Percentiles rank a stretch among this genome's conserved stretches.
These are phyloP conservation scores for Talaromyces liani DNA, from an alignment of 495 filamentous ascomycete genomes.

Conservation along the genomic window DNA sequence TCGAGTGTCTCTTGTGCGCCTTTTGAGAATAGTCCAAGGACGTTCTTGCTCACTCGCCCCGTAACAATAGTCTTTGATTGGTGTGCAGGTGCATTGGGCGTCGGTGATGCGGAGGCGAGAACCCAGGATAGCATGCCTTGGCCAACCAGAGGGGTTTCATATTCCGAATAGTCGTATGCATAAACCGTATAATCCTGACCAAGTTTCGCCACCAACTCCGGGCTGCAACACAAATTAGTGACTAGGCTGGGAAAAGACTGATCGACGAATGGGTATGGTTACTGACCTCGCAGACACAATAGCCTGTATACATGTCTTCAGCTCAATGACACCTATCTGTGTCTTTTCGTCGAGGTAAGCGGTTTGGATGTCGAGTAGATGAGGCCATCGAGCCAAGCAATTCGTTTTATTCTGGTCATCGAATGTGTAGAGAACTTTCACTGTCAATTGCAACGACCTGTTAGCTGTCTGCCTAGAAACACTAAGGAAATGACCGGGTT, in stretches of 20 bases:
- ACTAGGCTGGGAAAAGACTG: constrained; percentile 16
- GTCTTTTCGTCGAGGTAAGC: constrained; percentile 69
- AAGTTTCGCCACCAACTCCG: constrained; percentile 75
- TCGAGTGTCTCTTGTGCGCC: constrained; percentile 85
- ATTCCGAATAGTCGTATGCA: constrained; percentile 93
- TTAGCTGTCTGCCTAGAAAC: neutral
- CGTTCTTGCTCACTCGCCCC: constrained; percentile 79
- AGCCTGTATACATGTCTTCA: constrained; percentile 84
- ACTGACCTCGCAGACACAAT: constrained; percentile 64
- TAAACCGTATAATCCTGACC: constrained; percentile 94
- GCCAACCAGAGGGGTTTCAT: constrained; percentile 84
- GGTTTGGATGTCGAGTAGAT: constrained; percentile 71
- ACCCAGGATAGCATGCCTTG: constrained; percentile 93
- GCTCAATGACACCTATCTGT: constrained; percentile 79
- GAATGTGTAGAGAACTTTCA: constrained; percentile 97
- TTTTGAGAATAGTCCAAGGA: constrained; percentile 73
- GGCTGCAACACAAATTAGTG: constrained; percentile 43
- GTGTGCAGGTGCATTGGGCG: constrained; percentile 45
- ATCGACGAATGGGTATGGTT: constrained; percentile 7
- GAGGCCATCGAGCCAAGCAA: constrained; percentile 84
- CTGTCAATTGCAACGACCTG: constrained; percentile 13
- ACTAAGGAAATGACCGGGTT: neutral
- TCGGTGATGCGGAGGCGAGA: constrained; percentile 54
- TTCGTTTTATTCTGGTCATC: constrained; percentile 83
- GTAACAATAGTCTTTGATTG: constrained; percentile 74